These are phyloP conservation scores for Fraxinus xanthoxyloides DNA, from an alignment of 305 asterid species.

Conservation along the genomic window DNA sequence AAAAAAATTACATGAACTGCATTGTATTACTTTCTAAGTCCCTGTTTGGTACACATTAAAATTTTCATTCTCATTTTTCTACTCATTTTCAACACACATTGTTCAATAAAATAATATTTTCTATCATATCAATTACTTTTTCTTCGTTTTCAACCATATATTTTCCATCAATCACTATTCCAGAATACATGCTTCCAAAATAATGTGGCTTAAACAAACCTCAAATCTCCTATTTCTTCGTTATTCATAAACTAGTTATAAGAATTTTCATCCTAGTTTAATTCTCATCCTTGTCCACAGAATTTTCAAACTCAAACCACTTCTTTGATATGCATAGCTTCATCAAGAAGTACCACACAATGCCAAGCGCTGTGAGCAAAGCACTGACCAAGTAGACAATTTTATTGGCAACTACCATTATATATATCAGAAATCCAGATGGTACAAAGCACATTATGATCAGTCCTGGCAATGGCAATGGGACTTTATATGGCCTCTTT, in stretches of 20 bases:
- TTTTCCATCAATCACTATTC: no score
- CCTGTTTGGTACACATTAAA: no score
- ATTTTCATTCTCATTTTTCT: no score
- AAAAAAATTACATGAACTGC: no score
- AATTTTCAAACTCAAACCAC: conserved; percentile 27
- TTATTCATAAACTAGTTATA: not conserved
- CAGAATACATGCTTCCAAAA: no score
- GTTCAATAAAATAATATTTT: no score
- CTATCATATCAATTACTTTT: no score
- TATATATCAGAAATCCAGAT: conserved; percentile 33
- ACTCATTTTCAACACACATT: no score
- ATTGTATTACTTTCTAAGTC: no score
- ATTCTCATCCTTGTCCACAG: conserved; percentile 9
- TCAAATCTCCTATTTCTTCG: not conserved
- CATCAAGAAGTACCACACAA: conserved; percentile 42
- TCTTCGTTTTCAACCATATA: no score
- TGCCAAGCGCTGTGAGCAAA: conserved; percentile 36
- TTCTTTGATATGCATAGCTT: conserved; percentile 24
- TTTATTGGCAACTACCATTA: conserved; percentile 37
- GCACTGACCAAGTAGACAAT: conserved; percentile 36
- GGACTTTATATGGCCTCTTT: conserved; percentile 39
- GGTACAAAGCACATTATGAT: conserved; percentile 40
- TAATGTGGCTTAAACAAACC: no score
- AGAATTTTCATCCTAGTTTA: not conserved
- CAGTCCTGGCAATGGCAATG: conserved; percentile 30